phyloP scores from a whole-genome alignment of 345 rosid species.

The Pistacia atlantica region DNA sequence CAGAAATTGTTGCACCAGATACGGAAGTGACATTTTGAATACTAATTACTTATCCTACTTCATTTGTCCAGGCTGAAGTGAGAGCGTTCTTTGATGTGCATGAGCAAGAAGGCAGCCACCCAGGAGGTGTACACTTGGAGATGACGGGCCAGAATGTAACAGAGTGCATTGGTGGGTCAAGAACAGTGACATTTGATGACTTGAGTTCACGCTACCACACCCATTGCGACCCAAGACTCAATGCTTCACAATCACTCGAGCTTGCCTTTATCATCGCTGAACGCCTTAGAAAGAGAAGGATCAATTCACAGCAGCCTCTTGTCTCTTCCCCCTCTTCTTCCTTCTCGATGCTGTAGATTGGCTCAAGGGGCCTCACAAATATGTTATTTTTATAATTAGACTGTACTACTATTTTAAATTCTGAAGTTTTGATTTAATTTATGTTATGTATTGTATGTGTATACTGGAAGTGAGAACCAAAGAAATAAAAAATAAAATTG shows the following conservation, averaged over 20 bases:
- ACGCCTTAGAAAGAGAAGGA: constrained; percentile 72
- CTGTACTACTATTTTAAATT: constrained; percentile 7
- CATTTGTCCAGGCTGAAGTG: constrained; percentile 53
- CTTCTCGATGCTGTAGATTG: constrained; percentile 29
- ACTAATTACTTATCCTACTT: background rate
- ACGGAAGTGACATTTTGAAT: background rate
- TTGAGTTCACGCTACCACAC: constrained; percentile 69
- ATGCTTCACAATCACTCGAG: constrained; percentile 74
- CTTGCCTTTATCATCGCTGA: constrained; percentile 71
- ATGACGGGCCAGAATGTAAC: constrained; percentile 81
- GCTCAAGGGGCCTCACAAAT: background rate
- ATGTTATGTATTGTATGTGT: constrained; percentile 30
- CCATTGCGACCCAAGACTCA: constrained; percentile 69
- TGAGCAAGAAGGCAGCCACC: constrained; percentile 78
- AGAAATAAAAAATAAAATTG: constrained; percentile 11
- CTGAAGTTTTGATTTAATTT: constrained; percentile 18
- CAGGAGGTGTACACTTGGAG: constrained; percentile 68
- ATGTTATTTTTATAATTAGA: constrained; percentile 14
- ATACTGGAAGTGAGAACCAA: constrained; percentile 15
- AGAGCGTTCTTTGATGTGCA: constrained; percentile 75
- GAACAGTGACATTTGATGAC: constrained; percentile 68
- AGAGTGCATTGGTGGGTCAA: constrained; percentile 73
- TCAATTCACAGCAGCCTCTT: constrained; percentile 45
- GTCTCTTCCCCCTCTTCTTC: background rate
- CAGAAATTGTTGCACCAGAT: too few relatives aligned